These are phyloP conservation scores for Kurtzmaniella quercitrusa DNA, from an alignment of 1,139 yeast genomes.

Conservation along the genomic window DNA sequence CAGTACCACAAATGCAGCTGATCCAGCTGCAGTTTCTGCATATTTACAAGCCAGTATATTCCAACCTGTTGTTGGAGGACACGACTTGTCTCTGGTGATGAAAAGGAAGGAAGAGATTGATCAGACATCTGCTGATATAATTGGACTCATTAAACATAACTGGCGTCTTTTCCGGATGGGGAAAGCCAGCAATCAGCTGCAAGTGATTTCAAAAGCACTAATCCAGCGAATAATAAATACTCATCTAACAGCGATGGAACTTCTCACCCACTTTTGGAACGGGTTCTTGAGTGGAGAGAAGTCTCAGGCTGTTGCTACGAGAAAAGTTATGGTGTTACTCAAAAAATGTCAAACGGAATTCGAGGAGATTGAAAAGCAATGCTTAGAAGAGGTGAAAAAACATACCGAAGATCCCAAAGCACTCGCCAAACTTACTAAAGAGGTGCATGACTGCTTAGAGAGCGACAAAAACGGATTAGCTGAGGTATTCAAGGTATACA, in stretches of 20 bases:
- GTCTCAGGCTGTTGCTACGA: conserved; percentile 5
- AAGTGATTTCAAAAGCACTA: conserved; percentile 22
- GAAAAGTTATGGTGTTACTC: conserved; percentile 6
- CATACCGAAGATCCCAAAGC: conserved; percentile 4
- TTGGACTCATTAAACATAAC: conserved; percentile 50
- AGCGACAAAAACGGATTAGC: conserved; percentile 5
- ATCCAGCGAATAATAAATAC: conserved; percentile 35
- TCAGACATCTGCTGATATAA: conserved; percentile 47
- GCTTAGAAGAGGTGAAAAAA: conserved; percentile 4
- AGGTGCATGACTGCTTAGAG: conserved; percentile 5
- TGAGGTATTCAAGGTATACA: conserved; percentile 4
- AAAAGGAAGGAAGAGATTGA: conserved; percentile 34
- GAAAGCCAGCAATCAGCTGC: conserved; percentile 6
- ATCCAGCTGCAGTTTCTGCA: conserved; percentile 19
- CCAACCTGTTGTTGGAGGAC: conserved; percentile 12
- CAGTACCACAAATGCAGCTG: conserved; percentile 4
- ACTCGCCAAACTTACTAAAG: conserved; percentile 3
- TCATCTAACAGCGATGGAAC: conserved; percentile 39
- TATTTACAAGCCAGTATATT: conserved; percentile 23
- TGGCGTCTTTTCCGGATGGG: conserved; percentile 29
- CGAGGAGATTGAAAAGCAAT: conserved; percentile 5
- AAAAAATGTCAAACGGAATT: conserved; percentile 5
- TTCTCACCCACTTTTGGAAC: conserved; percentile 44
- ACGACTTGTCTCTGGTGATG: conserved; percentile 26
- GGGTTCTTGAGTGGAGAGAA: conserved; percentile 29